Base-by-base conservation (phyloP, 1,284 basidiomycete genomes). In the Pascua guehoae region DNA sequence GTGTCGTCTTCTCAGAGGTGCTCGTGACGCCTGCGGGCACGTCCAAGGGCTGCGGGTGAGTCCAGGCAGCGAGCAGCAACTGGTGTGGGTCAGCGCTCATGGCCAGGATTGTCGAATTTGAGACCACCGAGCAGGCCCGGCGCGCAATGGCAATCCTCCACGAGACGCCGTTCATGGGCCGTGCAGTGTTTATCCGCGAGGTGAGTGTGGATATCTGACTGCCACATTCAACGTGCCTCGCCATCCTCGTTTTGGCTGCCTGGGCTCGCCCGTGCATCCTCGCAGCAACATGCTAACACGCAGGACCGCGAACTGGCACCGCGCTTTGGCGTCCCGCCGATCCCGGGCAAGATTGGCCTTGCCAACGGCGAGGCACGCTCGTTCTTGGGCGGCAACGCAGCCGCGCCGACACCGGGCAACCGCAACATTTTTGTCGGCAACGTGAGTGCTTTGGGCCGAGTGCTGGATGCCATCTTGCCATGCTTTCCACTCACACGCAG, bases 1-100 rank as follows among this genome's bases (percentile, higher is more conserved):
- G 94, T 82, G 93, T 98, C 73, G 87, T 95, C 76, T 98, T 98
- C 84, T 90, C 95, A 82, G 95, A 98, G 85, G 92, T 98, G 64
- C 85, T 98, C 71, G 82, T 93, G 66, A 95, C 95, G 10, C 95
- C 95, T 10, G 94, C 90, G 42, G 95, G 95, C 56, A 86, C 94
- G 63, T 96, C 93, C 47, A 98, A 98, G 78, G 95, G 94, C 75
- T 97, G 95, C 86, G 93, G 92, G 92, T 95, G 71, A 80, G 91
- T 84, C 44, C 5, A 12, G 9, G n/a, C 41, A 48, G 18, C 14
- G 41, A 40, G 40, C 38, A 12, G 43, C 38, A 32, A 32, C 24
- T 32, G 24, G 24, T 9, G 14, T 17, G 2, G 36, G 40, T 51
- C 16, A 24, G 24, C 17, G 41, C 53, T 50, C 12, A 68, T 51